Evolutionary conservation across 495 filamentous ascomycete species (phyloP), one percentile per base, ranked within the genome.

Genomic region (Penicillium atrosanguineum): DNA sequence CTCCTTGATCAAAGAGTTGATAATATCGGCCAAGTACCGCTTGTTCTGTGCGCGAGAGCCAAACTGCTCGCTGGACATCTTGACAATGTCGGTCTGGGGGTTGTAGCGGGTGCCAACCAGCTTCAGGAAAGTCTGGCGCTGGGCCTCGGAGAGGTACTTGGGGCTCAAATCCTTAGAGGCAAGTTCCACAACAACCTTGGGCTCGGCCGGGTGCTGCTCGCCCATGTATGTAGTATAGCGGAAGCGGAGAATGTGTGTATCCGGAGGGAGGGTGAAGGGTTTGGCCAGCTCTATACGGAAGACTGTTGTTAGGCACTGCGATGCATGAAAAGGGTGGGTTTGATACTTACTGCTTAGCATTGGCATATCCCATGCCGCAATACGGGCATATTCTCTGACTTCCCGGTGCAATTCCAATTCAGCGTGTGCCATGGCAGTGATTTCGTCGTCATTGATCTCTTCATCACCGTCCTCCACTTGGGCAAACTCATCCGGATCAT

Each of bases 191-290:
- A 97, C 92, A 25, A 98, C 90, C 74, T 98, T 98, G 48, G 83
- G 81, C 67, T 91, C 87, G 12, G 91, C 90, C 0, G 95, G 92
- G 70, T 97, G 95, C 47, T 84, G 69, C 70, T 98, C 94, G 56
- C 95, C 95, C 81, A 97, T 83, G 71, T 97, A 97, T 43, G 85
- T 89, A n/a, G 95, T 97, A 73, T 96, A 96, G 62, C 94, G 86
- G 80, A 97, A 98, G 56, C 94, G 87, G 46, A 98, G 81, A 57
- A 87, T 78, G 44, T 85, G 76, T 43, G 71, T 68, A 43, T 82
- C 67, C 12, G 91, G 89, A 4, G 86, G 87, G 28, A 76, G 69
- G 31, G 77, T 74, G 72, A 96, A 97, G 31, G 88, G 84, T 69
- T 87, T 87, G 45, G 88, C 87, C 38, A 95, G 79, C 57, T 91